Evolutionary conservation across 345 rosid genomes (phyloP).

Genomic region (Conringia planisiliqua): DNA sequence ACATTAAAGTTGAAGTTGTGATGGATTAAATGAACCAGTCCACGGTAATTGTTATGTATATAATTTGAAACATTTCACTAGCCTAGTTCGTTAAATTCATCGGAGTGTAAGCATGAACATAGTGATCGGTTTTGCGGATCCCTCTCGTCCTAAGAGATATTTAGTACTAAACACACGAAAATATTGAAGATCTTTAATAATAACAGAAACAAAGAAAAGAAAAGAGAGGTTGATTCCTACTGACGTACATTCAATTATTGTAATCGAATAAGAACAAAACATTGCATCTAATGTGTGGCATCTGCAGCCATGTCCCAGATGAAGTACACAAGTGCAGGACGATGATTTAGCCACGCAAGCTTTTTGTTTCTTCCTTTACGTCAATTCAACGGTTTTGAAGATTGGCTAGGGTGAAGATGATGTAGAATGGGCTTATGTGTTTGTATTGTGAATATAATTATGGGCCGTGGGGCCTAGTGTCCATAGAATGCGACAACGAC

Average conservation of each 20-base stretch:
- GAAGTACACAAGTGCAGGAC: background rate
- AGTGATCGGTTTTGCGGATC: background rate
- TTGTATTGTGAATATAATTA: background rate
- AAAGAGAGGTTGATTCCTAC: background rate
- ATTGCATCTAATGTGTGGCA: background rate
- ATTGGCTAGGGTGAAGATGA: background rate
- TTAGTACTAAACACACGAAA: background rate
- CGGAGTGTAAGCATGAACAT: background rate
- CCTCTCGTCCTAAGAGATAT: background rate
- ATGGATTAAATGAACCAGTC: background rate
- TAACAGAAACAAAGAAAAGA: background rate
- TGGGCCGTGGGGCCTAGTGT: slow-evolving; percentile 28
- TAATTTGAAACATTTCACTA: background rate
- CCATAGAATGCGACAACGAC: slow-evolving; percentile 17
- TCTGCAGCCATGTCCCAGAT: background rate
- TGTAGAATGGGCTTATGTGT: slow-evolving; percentile 22
- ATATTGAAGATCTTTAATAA: background rate
- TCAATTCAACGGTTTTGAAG: slow-evolving; percentile 3
- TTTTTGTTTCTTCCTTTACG: background rate
- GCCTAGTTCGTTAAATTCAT: background rate
- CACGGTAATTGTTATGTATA: background rate
- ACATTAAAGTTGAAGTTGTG: background rate
- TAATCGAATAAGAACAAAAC: background rate
- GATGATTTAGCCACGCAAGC: slow-evolving; percentile 13
- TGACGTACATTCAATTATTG: background rate